Conservation (phyloP, 192 early-diverging fungal genomes). For the Tieghemiomyces parasiticus region DNA sequence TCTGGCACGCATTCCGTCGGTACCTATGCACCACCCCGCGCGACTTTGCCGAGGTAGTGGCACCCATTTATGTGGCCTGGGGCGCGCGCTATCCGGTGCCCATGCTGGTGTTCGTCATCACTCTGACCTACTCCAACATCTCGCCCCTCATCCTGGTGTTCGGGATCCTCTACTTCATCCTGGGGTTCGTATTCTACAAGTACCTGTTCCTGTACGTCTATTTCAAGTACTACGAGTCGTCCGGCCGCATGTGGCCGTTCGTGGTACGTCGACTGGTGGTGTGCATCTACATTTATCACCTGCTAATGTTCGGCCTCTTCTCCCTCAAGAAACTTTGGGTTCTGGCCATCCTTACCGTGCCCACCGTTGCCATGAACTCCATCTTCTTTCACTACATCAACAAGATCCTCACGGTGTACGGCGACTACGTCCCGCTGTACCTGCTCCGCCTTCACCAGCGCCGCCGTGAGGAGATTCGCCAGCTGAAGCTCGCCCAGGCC, state of each 20-base stretch:
- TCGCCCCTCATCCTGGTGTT: slow-evolving; percentile 54
- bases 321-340: slow-evolving; percentile 31
- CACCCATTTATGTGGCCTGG: slow-evolving; percentile 53
- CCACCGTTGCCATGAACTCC: slow-evolving; percentile 29
- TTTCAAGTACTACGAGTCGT: slow-evolving; percentile 57
- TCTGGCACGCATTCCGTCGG: slow-evolving; percentile 35
- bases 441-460: slow-evolving; percentile 26
- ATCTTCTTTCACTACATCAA: slow-evolving; percentile 19
- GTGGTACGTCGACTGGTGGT: slow-evolving; percentile 52
- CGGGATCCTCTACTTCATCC: slow-evolving; percentile 45
- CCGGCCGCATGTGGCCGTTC: slow-evolving; percentile 54
- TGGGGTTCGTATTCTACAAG: slow-evolving; percentile 54
- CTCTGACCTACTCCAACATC: slow-evolving; percentile 65
- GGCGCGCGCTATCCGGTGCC: slow-evolving; percentile 51
- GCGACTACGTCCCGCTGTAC: slow-evolving; percentile 23
- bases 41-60: slow-evolving; percentile 58
- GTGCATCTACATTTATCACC: slow-evolving; percentile 47
- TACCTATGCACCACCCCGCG: slow-evolving; percentile 61
- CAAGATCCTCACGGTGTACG: slow-evolving; percentile 6
- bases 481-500: neutral
- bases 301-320: slow-evolving; percentile 45
- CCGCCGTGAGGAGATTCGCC: slow-evolving; percentile 13
- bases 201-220: slow-evolving; percentile 67
- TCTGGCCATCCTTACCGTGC: slow-evolving; percentile 23
- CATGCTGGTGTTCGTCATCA: slow-evolving; percentile 55